These are phyloP conservation scores for Penicillium desertorum DNA, from an alignment of 495 filamentous ascomycete species.

Conservation along the genomic window DNA sequence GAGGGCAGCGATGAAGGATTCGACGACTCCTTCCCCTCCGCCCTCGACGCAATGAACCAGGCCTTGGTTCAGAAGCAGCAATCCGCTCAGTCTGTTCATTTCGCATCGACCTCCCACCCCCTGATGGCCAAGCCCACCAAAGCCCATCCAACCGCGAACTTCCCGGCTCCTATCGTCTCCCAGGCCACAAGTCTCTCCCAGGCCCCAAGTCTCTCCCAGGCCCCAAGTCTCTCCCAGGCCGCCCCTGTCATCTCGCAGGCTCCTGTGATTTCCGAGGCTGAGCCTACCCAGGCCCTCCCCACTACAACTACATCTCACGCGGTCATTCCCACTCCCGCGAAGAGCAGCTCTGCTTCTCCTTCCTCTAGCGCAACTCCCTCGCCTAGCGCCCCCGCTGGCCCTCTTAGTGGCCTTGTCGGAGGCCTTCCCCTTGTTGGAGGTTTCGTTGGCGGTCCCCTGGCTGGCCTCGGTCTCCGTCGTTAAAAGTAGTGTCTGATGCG, in stretches of 20 bases:
- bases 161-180: neutral
- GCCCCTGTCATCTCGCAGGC: neutral
- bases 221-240: neutral
- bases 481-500: slow-evolving; percentile 4
- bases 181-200: neutral
- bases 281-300: neutral
- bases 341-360: slow-evolving; percentile 3
- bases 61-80: slow-evolving; percentile 8
- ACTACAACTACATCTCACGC: slow-evolving; percentile 1
- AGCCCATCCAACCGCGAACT: neutral
- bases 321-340: neutral
- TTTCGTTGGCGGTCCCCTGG: slow-evolving; percentile 4
- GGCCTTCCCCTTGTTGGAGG: slow-evolving; percentile 13
- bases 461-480: slow-evolving; percentile 11
- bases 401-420: slow-evolving; percentile 10
- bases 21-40: slow-evolving; percentile 17
- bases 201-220: too few relatives aligned
- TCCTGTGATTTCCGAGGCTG: slow-evolving; percentile 1
- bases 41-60: slow-evolving; percentile 18
- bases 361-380: slow-evolving; percentile 17
- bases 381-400: slow-evolving; percentile 4
- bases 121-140: neutral
- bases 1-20: slow-evolving; percentile 21
- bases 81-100: neutral
- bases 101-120: neutral